Evolutionary conservation across 345 rosid species (phyloP).

Genomic region (Pelargonium nanum): DNA sequence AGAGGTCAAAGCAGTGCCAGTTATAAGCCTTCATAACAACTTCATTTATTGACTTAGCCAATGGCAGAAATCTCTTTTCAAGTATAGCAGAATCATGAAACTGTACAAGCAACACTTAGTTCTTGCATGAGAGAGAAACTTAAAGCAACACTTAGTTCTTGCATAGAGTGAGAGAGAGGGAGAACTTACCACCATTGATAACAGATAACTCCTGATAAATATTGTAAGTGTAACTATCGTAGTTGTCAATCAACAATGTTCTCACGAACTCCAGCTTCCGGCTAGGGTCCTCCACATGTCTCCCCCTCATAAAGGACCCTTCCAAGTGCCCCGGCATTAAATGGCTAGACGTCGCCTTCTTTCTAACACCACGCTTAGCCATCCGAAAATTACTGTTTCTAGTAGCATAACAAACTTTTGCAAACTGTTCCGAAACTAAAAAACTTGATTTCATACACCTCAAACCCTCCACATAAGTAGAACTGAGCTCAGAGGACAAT

Average conservation of each 20-base stretch:
- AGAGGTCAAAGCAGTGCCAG: constrained; percentile 6
- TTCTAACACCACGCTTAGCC: constrained; percentile 12
- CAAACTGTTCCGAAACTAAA: neutral
- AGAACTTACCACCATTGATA: constrained; percentile 65
- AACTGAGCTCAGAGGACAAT: neutral
- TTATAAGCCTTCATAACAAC: neutral
- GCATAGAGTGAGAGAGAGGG: neutral
- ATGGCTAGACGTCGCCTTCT: constrained; percentile 25
- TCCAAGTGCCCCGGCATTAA: constrained; percentile 43
- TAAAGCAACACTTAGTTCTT: neutral
- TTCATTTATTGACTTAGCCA: neutral
- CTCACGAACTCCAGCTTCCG: constrained; percentile 52
- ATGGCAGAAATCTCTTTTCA: neutral
- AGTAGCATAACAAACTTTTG: neutral
- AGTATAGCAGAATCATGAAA: neutral
- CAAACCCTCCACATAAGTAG: neutral
- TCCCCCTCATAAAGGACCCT: constrained; percentile 36
- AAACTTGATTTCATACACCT: neutral
- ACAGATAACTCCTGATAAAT: constrained; percentile 75
- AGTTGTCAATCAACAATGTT: constrained; percentile 84
- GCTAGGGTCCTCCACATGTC: constrained; percentile 29
- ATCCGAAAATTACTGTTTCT: neutral
- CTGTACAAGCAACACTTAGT: neutral
- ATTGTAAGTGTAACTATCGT: constrained; percentile 92
- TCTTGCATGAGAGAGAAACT: neutral